Evolutionary conservation across 1,284 basidiomycete species (phyloP), one percentile per base, ranked within the genome.

Genomic region (Apiotrichum sp.): DNA sequence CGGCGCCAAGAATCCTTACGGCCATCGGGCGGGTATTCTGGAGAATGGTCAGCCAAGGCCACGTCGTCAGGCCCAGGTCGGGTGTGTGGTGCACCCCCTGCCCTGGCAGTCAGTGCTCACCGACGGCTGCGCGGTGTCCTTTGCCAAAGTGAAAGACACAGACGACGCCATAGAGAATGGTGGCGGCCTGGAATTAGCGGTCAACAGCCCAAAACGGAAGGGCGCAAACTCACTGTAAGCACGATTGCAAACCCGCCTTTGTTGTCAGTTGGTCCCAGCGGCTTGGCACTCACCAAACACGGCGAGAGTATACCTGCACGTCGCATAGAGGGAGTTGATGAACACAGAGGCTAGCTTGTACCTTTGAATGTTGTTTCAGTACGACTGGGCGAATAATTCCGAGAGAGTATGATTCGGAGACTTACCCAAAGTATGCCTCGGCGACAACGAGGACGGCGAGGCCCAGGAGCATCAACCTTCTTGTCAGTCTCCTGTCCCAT

Each of bases 381-480:
- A 22, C 22, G 22, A 22, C 22, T 22, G 22, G 22, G 22, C 22
- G 22, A 22, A 22, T 22, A 22, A 22, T 22, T 22, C 22, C 22
- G 22, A 22, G 22, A 22, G 22, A 22, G 22, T 22, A 22, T 22
- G 22, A 22, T 22, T 8, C 32, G 16, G 4, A 1, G 5, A 52
- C 55, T 13, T 35, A 93, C 62, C 85, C 79, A 76, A 93, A 93
- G 75, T 93, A 95, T 16, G 87, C 83, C 77, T 88, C 81, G 7
- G 88, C 91, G 6, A 83, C 84, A 34, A 85, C 80, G 72, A 88
- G 89, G 45, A 89, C 85, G 14, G 81, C 79, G 78, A 93, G 84
- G 73, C 91, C 92, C 2, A 83, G 83, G 41, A 79, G 79, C 88
- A 93, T 93, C 82, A 91, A 16, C 85, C 83, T 82, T 82, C 71